Conservation (phyloP, 768 basidiomycete species). For the Hortiboletus flavorubellus region DNA sequence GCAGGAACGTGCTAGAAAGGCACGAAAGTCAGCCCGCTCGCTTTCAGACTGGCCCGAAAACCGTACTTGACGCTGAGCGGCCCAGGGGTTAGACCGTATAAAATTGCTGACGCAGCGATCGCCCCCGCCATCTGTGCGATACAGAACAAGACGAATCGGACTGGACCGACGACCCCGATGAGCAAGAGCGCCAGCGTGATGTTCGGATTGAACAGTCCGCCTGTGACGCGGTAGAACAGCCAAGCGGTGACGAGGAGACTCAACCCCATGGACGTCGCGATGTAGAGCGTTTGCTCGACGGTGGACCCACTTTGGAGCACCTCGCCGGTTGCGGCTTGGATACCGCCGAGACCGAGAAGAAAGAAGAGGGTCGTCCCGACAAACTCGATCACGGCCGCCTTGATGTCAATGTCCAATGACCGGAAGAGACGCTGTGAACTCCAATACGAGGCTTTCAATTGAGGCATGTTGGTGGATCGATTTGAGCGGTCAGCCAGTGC, state of each 20-base stretch:
- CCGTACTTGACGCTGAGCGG: constrained; percentile 51
- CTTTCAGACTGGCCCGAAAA: constrained; percentile 9
- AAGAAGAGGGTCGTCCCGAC: constrained; percentile 61
- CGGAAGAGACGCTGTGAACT: constrained; percentile 27
- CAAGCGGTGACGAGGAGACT: constrained; percentile 62
- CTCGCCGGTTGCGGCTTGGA: constrained; percentile 51
- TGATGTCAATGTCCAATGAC: constrained; percentile 37
- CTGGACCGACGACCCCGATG: constrained; percentile 50
- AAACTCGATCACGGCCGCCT: constrained; percentile 55
- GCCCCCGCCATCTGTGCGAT: constrained; percentile 61
- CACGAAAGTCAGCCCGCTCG: not conserved
- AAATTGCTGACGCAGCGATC: constrained; percentile 54
- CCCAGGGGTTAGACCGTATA: constrained; percentile 54
- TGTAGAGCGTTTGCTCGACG: constrained; percentile 49
- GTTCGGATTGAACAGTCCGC: constrained; percentile 65
- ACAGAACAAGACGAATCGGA: constrained; percentile 56
- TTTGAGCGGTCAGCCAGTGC: not conserved
- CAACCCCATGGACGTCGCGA: constrained; percentile 58
- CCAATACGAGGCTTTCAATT: constrained; percentile 15
- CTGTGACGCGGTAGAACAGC: constrained; percentile 64
- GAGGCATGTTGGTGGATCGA: constrained; percentile 8
- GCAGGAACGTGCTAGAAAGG: constrained; percentile 43
- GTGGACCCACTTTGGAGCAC: constrained; percentile 28
- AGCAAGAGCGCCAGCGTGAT: constrained; percentile 59
- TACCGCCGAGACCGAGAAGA: constrained; percentile 61